Evolutionary conservation across 148 eudicot species (phyloP), one percentile per base, ranked within the genome.

Genomic region (Camellia lanceoleosa): DNA sequence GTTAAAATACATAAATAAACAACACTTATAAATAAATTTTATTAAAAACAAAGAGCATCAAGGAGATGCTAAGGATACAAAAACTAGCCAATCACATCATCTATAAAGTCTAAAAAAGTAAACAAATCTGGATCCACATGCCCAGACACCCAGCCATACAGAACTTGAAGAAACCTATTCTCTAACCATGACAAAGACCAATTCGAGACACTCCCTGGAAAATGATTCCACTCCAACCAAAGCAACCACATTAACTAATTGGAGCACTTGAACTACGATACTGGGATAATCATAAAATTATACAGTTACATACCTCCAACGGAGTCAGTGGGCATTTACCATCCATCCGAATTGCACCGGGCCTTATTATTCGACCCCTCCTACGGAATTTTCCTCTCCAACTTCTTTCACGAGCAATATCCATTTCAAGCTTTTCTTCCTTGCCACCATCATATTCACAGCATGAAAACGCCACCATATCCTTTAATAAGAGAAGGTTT

Each of bases 391-490:
- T 96, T 75, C 99, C 99, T 89, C 95, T 91, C 99, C 99, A 96
- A 82, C 98, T 92, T 85, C 94, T 89, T 87, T 96, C 99, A 77
- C 99, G 91, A 76, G 97, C 98, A 86, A 87, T 80, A 82, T 96
- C 99, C 99, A 96, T 96, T 84, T 96, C 99, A 67, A 10, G 85
- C 81, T 93, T 91, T 81, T 96, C 99, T 83, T 92, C 95, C 52
- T 89, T 90, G 66, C 99, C 99, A 38, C 99, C 98, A 88, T 92
- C 99, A 86, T 96, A 96, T 79, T 91, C 86, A 83, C 99, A 96
- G 80, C 99, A 96, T 38, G 99, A 96, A 89, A 96, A 96, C 30
- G 99, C 99, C 85, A 96, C 99, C 99, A 96, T 96, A 84, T 96
- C 99, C 99, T 96, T 83, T 51, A 87, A 82, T 3, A 78, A 74